Base-by-base conservation (phyloP, 2,329 filamentous ascomycete species). In the Fusarium stilboides region DNA sequence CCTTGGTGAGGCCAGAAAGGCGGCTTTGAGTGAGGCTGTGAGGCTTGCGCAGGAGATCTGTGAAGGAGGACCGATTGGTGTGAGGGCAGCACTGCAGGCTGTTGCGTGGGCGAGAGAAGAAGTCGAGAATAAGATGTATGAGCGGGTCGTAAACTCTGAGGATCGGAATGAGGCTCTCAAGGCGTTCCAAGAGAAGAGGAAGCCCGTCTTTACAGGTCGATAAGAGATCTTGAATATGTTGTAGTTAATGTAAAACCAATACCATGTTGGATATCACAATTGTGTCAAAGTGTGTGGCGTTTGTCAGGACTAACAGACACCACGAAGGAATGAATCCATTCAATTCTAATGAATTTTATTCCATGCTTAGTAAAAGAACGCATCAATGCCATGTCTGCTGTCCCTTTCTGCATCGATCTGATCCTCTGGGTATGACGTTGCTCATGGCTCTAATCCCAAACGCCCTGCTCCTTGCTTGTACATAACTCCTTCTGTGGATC, bases 91-190 rank as follows among this genome's bases (percentile, higher is more conserved):
- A 5, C 83, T 98, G 77, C 86, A 90, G 79, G 95, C 95, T 2
- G 91, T 98, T 3, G 86, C 87, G 54, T 86, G 89, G 87, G 79
- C 94, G 78, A 82, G 86, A 6, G 92, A 96, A 81, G 88, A 88
- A 75, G 87, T 91, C n/a, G 96, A 98, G 83, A 95, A 94, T 79
- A 86, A 88, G 72, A 94, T 94, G 82, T 98, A 98, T 79, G 88
- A 94, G 75, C 85, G 90, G 26, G 93, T 98, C 6, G 87, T 98
- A 17, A 87, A 86, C 65, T 97, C 94, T 0, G 91, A 94, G 77
- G 96, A 99, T 83, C 86, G 94, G 62, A 85, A 94, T 74, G 96
- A 98, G 85, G 96, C 96, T 36, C 83, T 99, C 68, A 87, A 82
- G 78, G 96, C 96, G 0, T 99, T 99, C 82, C 81, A 80, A 62